Conservation (phyloP, 148 eudicot genomes). For the Bassia scoparia region DNA sequence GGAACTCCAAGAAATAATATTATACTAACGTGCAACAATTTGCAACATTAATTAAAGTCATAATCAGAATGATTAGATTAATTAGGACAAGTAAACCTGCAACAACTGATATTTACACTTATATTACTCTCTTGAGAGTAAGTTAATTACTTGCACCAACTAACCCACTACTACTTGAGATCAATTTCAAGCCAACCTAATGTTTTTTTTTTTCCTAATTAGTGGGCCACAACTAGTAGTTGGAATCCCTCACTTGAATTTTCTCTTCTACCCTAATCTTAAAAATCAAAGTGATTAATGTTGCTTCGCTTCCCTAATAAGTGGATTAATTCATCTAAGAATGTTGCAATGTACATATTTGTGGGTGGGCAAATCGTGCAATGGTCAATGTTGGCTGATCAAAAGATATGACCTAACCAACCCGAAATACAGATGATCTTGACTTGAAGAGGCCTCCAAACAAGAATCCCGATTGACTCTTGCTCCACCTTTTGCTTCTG, state of each 20-base stretch:
- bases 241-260: conserved; percentile 12
- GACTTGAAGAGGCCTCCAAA: conserved; percentile 87
- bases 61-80: conserved; percentile 12
- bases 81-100: conserved; percentile 3
- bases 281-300: conserved; percentile 3
- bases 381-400: background rate
- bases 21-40: conserved; percentile 1
- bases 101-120: conserved; percentile 26
- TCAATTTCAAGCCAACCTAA: background rate
- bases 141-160: background rate
- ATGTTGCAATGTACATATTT: conserved; percentile 19
- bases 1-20: conserved; percentile 11
- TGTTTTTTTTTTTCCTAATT: conserved; percentile 13
- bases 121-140: background rate
- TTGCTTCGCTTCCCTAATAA: background rate
- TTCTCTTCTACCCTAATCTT: conserved; percentile 17
- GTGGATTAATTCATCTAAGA: conserved; percentile 4
- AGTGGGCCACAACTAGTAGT: conserved; percentile 25
- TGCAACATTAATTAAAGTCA: conserved; percentile 4
- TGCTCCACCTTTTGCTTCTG: conserved; percentile 44
- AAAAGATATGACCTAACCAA: conserved; percentile 75
- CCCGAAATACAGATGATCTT: conserved; percentile 75
- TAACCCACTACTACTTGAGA: conserved; percentile 7
- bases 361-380: background rate
- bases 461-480: conserved; percentile 70